Evolutionary conservation across 2,329 filamentous ascomycete genomes (phyloP), one percentile per base, ranked within the genome.

Genomic region (Chaetomium olivaceum): DNA sequence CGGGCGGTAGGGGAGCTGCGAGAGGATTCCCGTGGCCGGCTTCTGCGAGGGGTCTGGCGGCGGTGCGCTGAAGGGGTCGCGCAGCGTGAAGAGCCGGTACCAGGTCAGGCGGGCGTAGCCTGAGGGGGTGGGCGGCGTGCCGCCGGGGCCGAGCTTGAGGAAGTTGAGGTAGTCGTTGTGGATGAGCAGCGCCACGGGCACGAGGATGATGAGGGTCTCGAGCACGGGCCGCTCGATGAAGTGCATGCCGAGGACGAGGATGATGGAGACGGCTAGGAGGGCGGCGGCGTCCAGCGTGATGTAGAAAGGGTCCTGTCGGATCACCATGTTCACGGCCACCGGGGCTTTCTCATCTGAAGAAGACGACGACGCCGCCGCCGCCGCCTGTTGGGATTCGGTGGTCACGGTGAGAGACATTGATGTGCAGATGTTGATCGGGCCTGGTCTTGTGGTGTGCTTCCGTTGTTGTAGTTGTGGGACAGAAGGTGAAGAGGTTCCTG

Each of bases 101-200:
- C 87, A 86, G 68, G 89, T 89, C 76, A 95, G 88, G 63, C 86
- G 85, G 29, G 92, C 78, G 76, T 94, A 96, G 69, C 91, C 92
- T 5, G 78, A 69, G 51, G 91, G 85, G 0, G 90, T 95, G 2
- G 88, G 84, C 0, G 92, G 91, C 0, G 91, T 94, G 65, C 92
- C 92, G 27, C 92, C 92, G 0, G 91, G 91, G 0, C 92, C 92
- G 23, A 96, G 86, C 48, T 85, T 85, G 69, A 94, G 80, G 77
- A 92, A 95, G 75, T 89, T 89, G 61, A 82, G 80, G 77, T 92
- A 95, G 80, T 94, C 91, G 73, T 87, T 86, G 73, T 87, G 86
- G 71, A 91, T 77, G 66, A 85, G 79, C 7, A 86, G 74, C 33
- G 80, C 68, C 29, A 81, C 57, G 1, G 85, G 84, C 8, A 82